These are phyloP conservation scores for Salvia splendens DNA, from an alignment of 257 asterid genomes.

Conservation along the genomic window DNA sequence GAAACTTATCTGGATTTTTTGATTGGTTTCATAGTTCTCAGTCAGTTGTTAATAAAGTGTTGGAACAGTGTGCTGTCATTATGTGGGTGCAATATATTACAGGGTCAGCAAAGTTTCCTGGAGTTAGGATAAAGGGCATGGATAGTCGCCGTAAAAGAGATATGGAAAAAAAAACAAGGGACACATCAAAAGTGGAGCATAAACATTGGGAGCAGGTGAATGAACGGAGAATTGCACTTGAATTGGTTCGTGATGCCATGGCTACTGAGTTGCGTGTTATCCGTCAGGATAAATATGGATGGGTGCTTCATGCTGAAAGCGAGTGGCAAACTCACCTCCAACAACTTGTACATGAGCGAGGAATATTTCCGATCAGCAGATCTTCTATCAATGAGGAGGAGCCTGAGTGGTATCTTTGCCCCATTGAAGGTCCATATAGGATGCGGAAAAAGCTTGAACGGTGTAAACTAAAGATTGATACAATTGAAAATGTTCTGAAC, in stretches of 20 bases:
- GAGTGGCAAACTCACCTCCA: slow-evolving; percentile 98
- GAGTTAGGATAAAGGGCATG: slow-evolving; percentile 89
- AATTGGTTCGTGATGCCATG: slow-evolving; percentile 90
- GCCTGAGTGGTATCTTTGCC: slow-evolving; percentile 94
- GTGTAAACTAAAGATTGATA: slow-evolving; percentile 70
- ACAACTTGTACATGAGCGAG: slow-evolving; percentile 96
- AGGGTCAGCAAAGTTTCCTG: slow-evolving; percentile 93
- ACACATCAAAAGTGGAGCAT: slow-evolving; percentile 63
- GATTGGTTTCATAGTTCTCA: slow-evolving; percentile 82
- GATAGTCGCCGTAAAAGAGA: slow-evolving; percentile 96
- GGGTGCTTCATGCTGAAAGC: slow-evolving; percentile 99
- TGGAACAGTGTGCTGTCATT: slow-evolving; percentile 88
- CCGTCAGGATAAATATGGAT: slow-evolving; percentile 98
- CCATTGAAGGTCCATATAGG: slow-evolving; percentile 98
- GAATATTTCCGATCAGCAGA: slow-evolving; percentile 74
- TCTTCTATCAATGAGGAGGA: slow-evolving; percentile 64
- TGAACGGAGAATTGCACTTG: slow-evolving; percentile 94
- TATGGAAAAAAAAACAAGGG: slow-evolving; percentile 71
- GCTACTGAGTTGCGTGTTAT: slow-evolving; percentile 94
- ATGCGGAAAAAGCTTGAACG: slow-evolving; percentile 95
- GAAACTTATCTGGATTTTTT: slow-evolving; percentile 67
- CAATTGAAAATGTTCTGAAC: slow-evolving; percentile 68
- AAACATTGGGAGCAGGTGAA: slow-evolving; percentile 95
- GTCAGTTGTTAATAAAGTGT: slow-evolving; percentile 61
- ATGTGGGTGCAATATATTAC: slow-evolving; percentile 97